Conservation (phyloP, 805 yeast species). For the Candida oleophila region DNA sequence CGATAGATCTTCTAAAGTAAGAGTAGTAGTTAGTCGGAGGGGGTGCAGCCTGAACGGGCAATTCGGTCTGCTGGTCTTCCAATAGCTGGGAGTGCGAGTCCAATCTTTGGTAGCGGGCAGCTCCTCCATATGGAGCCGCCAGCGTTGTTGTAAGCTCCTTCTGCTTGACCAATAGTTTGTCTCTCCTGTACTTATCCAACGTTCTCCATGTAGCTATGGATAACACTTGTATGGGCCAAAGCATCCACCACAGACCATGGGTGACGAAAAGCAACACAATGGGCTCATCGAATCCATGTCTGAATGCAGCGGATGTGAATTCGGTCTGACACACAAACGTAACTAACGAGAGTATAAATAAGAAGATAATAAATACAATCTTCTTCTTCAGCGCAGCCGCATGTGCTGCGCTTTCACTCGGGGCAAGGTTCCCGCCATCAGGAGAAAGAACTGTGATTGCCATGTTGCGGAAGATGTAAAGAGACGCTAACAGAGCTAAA, state of each 20-base stretch:
- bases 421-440: slow-evolving; percentile 17
- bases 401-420: slow-evolving; percentile 20
- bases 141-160: slow-evolving; percentile 12
- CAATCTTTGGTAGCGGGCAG: slow-evolving; percentile 25
- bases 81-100: slow-evolving; percentile 29
- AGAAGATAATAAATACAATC: slow-evolving; percentile 29
- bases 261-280: slow-evolving; percentile 63
- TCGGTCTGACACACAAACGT: slow-evolving; percentile 82
- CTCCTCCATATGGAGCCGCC: slow-evolving; percentile 15
- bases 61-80: slow-evolving; percentile 11
- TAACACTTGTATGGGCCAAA: slow-evolving; percentile 69
- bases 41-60: neutral
- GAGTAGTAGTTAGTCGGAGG: slow-evolving; percentile 15
- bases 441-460: slow-evolving; percentile 31
- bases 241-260: slow-evolving; percentile 73
- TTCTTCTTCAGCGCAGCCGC: slow-evolving; percentile 33
- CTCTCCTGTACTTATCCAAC: slow-evolving; percentile 20
- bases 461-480: slow-evolving; percentile 21
- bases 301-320: slow-evolving; percentile 67
- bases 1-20: slow-evolving; percentile 36
- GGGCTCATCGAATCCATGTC: slow-evolving; percentile 63
- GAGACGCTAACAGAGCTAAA: neutral
- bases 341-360: slow-evolving; percentile 37
- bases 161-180: slow-evolving; percentile 3
- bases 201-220: slow-evolving; percentile 49